Conservation (phyloP, 1,284 basidiomycete species). For the Ceratobasidium papillatum region DNA sequence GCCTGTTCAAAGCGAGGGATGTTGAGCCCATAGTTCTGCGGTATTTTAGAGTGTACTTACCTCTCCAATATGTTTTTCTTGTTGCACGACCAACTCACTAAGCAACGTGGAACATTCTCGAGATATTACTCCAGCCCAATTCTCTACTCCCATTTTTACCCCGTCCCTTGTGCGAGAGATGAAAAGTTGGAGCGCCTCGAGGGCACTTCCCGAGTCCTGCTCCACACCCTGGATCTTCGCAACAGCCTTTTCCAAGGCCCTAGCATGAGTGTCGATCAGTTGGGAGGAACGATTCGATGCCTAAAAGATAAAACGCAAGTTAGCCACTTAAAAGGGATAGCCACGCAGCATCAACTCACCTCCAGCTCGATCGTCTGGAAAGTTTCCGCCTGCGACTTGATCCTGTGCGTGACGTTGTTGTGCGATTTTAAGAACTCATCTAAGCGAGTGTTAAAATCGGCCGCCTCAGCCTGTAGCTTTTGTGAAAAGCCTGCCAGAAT, state of each 20-base stretch:
- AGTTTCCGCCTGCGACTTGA: slow-evolving; percentile 65
- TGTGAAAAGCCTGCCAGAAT: slow-evolving; percentile 70
- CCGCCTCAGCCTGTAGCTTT: slow-evolving; percentile 62
- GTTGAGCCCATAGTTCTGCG: not conserved
- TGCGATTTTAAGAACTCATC: slow-evolving; percentile 70
- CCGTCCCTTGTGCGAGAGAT: slow-evolving; percentile 64
- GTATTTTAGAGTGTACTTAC: slow-evolving; percentile 50
- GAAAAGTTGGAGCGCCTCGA: slow-evolving; percentile 58
- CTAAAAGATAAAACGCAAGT: slow-evolving; percentile 48
- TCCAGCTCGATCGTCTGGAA: slow-evolving; percentile 66
- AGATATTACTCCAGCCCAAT: slow-evolving; percentile 65
- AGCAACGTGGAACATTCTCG: slow-evolving; percentile 60
- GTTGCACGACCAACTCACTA: slow-evolving; percentile 57
- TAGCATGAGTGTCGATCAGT: slow-evolving; percentile 68
- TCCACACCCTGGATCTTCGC: slow-evolving; percentile 67
- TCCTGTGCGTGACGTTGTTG: slow-evolving; percentile 60
- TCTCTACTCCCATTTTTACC: slow-evolving; percentile 61
- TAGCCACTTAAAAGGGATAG: slow-evolving; percentile 41
- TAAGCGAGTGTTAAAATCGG: slow-evolving; percentile 65
- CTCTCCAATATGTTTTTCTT: slow-evolving; percentile 47
- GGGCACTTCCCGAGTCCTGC: slow-evolving; percentile 62
- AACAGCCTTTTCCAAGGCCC: slow-evolving; percentile 65
- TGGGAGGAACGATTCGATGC: slow-evolving; percentile 62
- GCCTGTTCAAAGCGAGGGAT: slow-evolving; percentile 52
- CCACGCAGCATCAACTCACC: slow-evolving; percentile 47